Evolutionary conservation across 2,329 filamentous ascomycete genomes (phyloP).

Genomic region (Pseudogymnoascus sp.): DNA sequence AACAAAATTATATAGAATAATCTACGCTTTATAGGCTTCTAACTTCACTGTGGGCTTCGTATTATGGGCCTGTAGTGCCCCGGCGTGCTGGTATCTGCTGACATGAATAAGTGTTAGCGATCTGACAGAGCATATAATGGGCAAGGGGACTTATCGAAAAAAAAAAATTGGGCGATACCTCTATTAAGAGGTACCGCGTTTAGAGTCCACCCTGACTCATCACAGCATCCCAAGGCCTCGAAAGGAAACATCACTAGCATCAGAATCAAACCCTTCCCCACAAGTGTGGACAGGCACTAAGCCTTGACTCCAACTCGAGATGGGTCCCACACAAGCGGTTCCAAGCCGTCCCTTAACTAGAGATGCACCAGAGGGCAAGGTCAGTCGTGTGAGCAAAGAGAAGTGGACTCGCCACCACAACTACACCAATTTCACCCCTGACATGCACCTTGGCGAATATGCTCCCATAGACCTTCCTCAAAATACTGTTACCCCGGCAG

Average conservation of each 20-base stretch:
- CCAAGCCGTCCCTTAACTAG: neutral
- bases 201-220: slow-evolving; percentile 6
- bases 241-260: neutral
- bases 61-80: neutral
- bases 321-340: slow-evolving; percentile 58
- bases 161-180: neutral
- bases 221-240: neutral
- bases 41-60: neutral
- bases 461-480: neutral
- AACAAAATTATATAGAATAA: neutral
- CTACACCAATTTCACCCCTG: slow-evolving; percentile 5
- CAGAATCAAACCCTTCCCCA: neutral
- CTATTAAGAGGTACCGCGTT: neutral
- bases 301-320: slow-evolving; percentile 90
- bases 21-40: neutral
- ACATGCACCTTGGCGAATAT: neutral
- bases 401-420: slow-evolving; percentile 1
- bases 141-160: neutral
- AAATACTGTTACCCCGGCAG: slow-evolving; percentile 15
- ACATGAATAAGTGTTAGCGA: neutral
- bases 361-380: slow-evolving; percentile 1
- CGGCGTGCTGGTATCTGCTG: neutral
- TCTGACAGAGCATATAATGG: neutral
- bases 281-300: slow-evolving; percentile 68
- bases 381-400: slow-evolving; percentile 5